These are phyloP conservation scores for Backusella australiensis DNA, from an alignment of 192 early-diverging fungal genomes.

Conservation along the genomic window DNA sequence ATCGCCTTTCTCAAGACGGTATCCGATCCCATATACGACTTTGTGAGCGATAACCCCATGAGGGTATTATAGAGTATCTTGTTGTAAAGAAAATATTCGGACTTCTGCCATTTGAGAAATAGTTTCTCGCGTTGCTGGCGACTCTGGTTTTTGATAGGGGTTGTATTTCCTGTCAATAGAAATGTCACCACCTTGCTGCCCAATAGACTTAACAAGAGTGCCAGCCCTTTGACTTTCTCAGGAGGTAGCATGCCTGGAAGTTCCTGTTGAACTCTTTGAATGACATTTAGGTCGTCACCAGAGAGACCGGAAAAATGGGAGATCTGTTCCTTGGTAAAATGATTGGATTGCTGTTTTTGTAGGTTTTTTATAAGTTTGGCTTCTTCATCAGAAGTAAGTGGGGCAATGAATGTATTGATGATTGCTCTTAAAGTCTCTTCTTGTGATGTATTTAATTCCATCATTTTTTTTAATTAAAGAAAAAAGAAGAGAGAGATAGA, in stretches of 20 bases:
- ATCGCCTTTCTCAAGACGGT: background rate
- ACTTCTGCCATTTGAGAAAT: slow-evolving; percentile 28
- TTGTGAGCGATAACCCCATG: background rate
- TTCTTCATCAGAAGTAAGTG: slow-evolving; percentile 35
- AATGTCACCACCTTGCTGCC: slow-evolving; percentile 26
- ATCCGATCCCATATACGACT: background rate
- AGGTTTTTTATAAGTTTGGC: background rate
- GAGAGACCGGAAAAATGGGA: background rate
- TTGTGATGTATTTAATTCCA: background rate
- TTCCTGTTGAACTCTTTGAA: background rate
- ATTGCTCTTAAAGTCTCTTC: slow-evolving; percentile 39
- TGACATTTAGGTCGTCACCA: background rate
- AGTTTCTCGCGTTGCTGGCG: slow-evolving; percentile 29
- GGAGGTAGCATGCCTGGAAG: background rate
- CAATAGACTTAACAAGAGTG: slow-evolving; percentile 27
- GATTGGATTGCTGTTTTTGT: background rate
- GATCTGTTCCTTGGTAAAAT: background rate
- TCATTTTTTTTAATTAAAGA: background rate
- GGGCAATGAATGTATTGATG: slow-evolving; percentile 46
- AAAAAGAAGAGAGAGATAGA: background rate
- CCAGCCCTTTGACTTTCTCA: background rate
- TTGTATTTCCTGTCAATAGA: slow-evolving; percentile 29
- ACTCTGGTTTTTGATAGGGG: slow-evolving; percentile 33
- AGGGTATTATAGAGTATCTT: slow-evolving; percentile 16
- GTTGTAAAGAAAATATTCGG: slow-evolving; percentile 19